Evolutionary conservation across 441 rosid genomes (phyloP), one percentile per base, ranked within the genome.

Genomic region (Adansonia grandidieri): DNA sequence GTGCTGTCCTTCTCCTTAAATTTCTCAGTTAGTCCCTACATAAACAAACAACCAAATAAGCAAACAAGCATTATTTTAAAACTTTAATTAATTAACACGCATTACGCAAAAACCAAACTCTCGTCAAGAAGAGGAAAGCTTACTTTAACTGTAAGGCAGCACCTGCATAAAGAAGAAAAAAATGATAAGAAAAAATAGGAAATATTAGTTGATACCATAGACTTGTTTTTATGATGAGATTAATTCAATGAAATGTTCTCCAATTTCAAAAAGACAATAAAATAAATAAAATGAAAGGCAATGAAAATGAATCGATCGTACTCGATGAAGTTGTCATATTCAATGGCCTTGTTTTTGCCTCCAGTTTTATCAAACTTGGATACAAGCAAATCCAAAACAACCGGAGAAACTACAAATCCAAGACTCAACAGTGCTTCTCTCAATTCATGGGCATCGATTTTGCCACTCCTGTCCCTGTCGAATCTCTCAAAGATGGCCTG

Each of bases 241-340:
- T 32, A 32, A 32, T 32, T 32, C 37, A 32, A 32, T 32, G 37
- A 32, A 32, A 32, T 32, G 37, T 32, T 32, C 37, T 32, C 37
- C 37, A 32, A 32, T 32, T 32, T 32, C 28, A 32, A 32, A 32
- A 32, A 32, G 2, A 32, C 37, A 32, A 32, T 32, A 32, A 32
- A 32, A 32, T 32, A 32, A 32, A 32, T 32, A 32, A 32, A 32
- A 32, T 32, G 37, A 32, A 32, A 32, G 37, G 37, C 37, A 32
- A 32, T 2, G 37, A 32, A 32, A 3, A 32, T 1, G 37, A 32
- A 32, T 32, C 37, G 2, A 32, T 32, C 37, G 37, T 32, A 32
- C 37, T 57, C 61, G 61, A 57, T 57, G 61, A 57, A 57, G 61
- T 57, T 57, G 61, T 17, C 61, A 5, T 57, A 57, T 57, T 57